Evolutionary conservation across 176 grass and related monocot genomes (phyloP).

Genomic region (Zea luxurians): DNA sequence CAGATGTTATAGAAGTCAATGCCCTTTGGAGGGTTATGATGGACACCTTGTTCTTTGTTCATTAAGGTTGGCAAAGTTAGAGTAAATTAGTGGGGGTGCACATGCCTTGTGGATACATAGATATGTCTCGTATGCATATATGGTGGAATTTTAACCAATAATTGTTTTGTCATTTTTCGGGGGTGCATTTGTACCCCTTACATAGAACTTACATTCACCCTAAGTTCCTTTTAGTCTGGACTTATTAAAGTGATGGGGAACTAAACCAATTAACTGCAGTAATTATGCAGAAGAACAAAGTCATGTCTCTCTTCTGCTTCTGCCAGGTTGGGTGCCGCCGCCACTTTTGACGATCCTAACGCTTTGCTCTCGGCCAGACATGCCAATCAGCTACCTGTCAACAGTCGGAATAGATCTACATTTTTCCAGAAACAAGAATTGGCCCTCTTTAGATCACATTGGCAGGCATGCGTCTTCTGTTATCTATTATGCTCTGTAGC

Average conservation of each 20-base stretch:
- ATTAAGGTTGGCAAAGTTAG: no score
- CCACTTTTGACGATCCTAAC: slow-evolving; percentile 41
- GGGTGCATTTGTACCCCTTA: no score
- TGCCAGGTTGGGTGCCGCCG: slow-evolving; percentile 62
- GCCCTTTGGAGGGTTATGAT: no score
- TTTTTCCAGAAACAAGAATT: slow-evolving; percentile 88
- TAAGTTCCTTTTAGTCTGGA: slow-evolving; percentile 25
- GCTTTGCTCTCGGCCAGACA: slow-evolving; percentile 44
- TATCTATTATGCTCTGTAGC: slow-evolving; percentile 15
- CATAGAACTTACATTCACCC: no score
- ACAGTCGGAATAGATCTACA: slow-evolving; percentile 47
- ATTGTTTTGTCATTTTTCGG: no score
- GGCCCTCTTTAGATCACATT: slow-evolving; percentile 83
- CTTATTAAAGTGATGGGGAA: slow-evolving; percentile 17
- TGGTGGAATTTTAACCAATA: no score
- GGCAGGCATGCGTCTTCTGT: slow-evolving; percentile 60
- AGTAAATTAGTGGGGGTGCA: no score
- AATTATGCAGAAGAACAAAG: slow-evolving; percentile 12
- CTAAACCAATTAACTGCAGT: slow-evolving; percentile 12
- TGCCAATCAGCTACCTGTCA: slow-evolving; percentile 42
- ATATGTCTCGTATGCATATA: no score
- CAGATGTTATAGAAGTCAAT: slow-evolving; percentile 1
- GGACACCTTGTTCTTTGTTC: no score
- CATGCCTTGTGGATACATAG: no score
- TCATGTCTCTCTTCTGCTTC: slow-evolving; percentile 40